Base-by-base conservation (phyloP, 371 early-diverging fungal genomes). In the Entomophthora muscae region DNA sequence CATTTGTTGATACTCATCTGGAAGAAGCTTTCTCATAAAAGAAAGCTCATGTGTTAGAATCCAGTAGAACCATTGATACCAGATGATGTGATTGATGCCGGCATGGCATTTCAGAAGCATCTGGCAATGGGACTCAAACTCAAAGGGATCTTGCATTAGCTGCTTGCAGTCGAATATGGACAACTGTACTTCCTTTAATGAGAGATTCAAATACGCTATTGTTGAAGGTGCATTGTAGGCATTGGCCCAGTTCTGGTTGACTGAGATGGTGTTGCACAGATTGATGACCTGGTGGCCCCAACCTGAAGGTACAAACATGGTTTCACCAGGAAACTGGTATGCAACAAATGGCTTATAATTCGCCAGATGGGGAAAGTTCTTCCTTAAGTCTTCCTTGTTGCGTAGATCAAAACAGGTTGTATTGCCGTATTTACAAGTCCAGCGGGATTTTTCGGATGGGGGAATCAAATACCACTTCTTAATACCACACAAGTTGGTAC, bases 201-300 rank as follows among this genome's bases (percentile, higher is more conserved):
- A 83, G 2, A 56, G 58, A 1, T 60, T 23, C 10, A 87, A 68
- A 0, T 78, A 80, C 3, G 66, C 68, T 52, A 72, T 75, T n/a
- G 80, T 68, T 0, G 67, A 60, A 5, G 66, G 70, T 61, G 82
- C 61, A 65, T 85, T 85, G 60, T 73, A 75, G 22, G 78, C 77
- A 62, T 84, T 84, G 24, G 67, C 65, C 85, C 85, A 88, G 65
- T 88, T 88, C 66, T 83, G 86, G 63, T 88, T 88, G 71, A 88
- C 83, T 1, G 84, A 84, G 33, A 88, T 83, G 0, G 88, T 82
- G 42, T 81, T 75, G 17, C 82, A 84, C 32, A 82, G 73, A 57
- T 87, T 87, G 52, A 75, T 77, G 12, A 83, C 80, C 64, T 85
- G 84, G 72, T 88, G 88, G 71, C 77, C 83, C 88, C 88, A 88